Evolutionary conservation across 225 moss, liverwort and hornwort species (phyloP).

Genomic region (Neckera pumila): DNA sequence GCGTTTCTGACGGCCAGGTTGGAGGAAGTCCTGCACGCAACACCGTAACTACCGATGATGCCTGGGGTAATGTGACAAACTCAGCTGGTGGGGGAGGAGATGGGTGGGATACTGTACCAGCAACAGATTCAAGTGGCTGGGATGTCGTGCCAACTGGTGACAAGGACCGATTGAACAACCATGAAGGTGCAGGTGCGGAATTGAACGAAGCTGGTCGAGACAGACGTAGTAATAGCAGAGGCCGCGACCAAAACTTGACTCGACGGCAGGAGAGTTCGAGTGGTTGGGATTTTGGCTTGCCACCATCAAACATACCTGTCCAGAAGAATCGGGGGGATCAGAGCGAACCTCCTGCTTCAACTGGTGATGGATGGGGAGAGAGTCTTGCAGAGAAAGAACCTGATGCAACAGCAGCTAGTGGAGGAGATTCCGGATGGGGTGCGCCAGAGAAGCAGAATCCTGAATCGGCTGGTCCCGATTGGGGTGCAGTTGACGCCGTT

Average conservation of each 20-base stretch:
- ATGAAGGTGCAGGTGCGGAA: neutral
- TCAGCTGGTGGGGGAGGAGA: constrained; percentile 26
- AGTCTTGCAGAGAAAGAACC: neutral
- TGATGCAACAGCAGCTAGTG: neutral
- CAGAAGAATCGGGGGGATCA: constrained; percentile 1
- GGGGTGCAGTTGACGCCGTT: constrained; percentile 13
- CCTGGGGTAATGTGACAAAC: constrained; percentile 26
- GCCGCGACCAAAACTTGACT: neutral
- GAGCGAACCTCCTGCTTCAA: constrained; percentile 4
- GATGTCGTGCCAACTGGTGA: constrained; percentile 2
- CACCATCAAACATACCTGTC: neutral
- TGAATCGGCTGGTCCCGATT: constrained; percentile 6
- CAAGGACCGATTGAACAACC: neutral
- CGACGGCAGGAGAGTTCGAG: constrained; percentile 3
- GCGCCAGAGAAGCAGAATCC: neutral
- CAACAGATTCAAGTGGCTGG: constrained; percentile 24
- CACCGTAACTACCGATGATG: neutral
- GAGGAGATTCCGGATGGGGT: constrained; percentile 9
- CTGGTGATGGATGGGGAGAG: constrained; percentile 14
- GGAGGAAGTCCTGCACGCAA: neutral
- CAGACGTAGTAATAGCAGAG: neutral
- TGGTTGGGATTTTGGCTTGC: constrained; percentile 33
- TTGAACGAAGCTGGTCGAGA: neutral
- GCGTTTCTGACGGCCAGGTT: constrained; percentile 29
- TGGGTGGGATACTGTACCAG: constrained; percentile 28